Evolutionary conservation across 2,329 filamentous ascomycete genomes (phyloP).

Genomic region (Colletotrichum gigasporum): DNA sequence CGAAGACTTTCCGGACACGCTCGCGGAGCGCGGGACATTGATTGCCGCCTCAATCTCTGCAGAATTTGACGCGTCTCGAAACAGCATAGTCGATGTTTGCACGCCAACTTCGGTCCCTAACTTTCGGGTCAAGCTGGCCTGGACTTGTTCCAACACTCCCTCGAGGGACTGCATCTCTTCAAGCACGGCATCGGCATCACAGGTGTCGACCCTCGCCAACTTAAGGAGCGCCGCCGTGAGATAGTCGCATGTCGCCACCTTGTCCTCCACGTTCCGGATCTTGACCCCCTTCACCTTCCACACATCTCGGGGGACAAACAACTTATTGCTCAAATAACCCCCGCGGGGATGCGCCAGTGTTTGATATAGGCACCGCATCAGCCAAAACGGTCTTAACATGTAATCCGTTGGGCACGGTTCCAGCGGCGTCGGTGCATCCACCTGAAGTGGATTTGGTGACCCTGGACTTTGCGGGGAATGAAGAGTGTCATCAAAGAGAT

Average conservation of each 20-base stretch:
- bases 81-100: slow-evolving; percentile 76
- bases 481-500: slow-evolving; percentile 86
- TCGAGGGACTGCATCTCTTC: slow-evolving; percentile 96
- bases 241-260: slow-evolving; percentile 89
- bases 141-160: slow-evolving; percentile 84
- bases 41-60: slow-evolving; percentile 55
- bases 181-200: slow-evolving; percentile 89
- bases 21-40: slow-evolving; percentile 62
- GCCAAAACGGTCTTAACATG: slow-evolving; percentile 94
- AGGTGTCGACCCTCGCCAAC: slow-evolving; percentile 84
- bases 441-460: slow-evolving; percentile 69
- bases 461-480: slow-evolving; percentile 73
- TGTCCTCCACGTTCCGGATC: slow-evolving; percentile 90
- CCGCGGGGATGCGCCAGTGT: slow-evolving; percentile 91
- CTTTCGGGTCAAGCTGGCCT: slow-evolving; percentile 79
- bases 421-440: slow-evolving; percentile 78
- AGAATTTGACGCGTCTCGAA: slow-evolving; percentile 71
- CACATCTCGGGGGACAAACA: slow-evolving; percentile 92
- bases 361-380: slow-evolving; percentile 94
- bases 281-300: slow-evolving; percentile 96
- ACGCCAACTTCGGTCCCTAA: slow-evolving; percentile 94
- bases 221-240: slow-evolving; percentile 89
- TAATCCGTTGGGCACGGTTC: slow-evolving; percentile 92
- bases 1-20: slow-evolving; percentile 77
- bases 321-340: slow-evolving; percentile 88